phyloP scores from a whole-genome alignment of 345 rosid genomes.

The Ricinus communis region DNA sequence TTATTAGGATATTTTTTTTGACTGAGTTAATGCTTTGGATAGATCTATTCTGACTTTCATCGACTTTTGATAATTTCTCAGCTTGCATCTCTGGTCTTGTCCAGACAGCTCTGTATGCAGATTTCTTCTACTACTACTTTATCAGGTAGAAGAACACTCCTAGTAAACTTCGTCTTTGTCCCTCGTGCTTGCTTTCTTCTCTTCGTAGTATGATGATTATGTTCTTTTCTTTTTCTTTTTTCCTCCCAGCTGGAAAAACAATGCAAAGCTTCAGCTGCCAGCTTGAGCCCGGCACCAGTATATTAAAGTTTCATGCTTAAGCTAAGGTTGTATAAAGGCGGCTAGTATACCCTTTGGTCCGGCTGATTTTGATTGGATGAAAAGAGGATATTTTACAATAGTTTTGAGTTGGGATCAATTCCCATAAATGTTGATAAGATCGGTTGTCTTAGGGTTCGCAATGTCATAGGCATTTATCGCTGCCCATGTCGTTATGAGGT shows the following conservation, averaged over 20 bases:
- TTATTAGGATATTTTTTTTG: not conserved
- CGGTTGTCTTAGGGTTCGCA: not conserved
- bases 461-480: not conserved
- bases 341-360: not conserved
- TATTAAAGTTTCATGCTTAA: not conserved
- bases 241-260: constrained; percentile 81
- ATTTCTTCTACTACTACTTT: constrained; percentile 94
- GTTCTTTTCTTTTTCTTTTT: not conserved
- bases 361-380: not conserved
- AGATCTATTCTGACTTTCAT: constrained; percentile 14
- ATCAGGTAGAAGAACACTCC: constrained; percentile 49
- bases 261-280: constrained; percentile 86
- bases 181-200: not conserved
- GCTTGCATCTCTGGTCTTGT: constrained; percentile 82
- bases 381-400: not conserved
- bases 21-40: not conserved
- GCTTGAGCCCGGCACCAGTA: constrained; percentile 44
- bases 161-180: not conserved
- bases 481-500: constrained; percentile 8
- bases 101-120: constrained; percentile 87
- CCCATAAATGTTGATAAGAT: not conserved
- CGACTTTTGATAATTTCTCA: constrained; percentile 28
- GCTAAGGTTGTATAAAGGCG: not conserved
- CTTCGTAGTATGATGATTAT: not conserved
- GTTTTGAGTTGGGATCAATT: not conserved